These are phyloP conservation scores for Flammula alnicola DNA, from an alignment of 1,284 basidiomycete species.

Conservation along the genomic window DNA sequence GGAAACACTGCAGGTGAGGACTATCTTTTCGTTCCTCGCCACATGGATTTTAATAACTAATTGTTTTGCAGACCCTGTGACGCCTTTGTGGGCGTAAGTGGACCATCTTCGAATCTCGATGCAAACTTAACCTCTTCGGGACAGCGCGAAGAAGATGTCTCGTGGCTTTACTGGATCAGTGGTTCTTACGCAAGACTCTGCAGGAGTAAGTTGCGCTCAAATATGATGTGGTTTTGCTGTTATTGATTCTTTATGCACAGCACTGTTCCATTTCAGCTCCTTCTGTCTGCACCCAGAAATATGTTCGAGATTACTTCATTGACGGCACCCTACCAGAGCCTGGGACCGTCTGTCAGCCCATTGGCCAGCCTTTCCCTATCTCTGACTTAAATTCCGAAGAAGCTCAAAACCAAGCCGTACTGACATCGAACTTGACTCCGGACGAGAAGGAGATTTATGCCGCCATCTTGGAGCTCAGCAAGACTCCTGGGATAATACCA, in stretches of 20 bases:
- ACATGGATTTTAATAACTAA: neutral
- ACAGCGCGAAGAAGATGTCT: slow-evolving; percentile 46
- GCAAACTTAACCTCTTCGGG: too few relatives aligned
- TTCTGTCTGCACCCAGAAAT: slow-evolving; percentile 46
- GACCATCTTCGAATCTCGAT: neutral
- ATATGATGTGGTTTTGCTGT: neutral
- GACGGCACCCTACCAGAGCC: slow-evolving; percentile 44
- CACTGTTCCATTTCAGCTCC: slow-evolving; percentile 46
- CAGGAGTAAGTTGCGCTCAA: slow-evolving; percentile 37
- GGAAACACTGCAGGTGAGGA: slow-evolving; percentile 43
- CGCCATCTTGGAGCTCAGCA: slow-evolving; percentile 1
- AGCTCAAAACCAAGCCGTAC: neutral
- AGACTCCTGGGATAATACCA: neutral
- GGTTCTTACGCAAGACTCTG: slow-evolving; percentile 44
- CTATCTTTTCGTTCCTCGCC: neutral
- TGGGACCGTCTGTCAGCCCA: slow-evolving; percentile 42
- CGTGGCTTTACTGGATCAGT: slow-evolving; percentile 37
- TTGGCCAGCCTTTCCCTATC: slow-evolving; percentile 6
- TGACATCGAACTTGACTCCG: neutral
- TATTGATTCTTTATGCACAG: slow-evolving; percentile 24
- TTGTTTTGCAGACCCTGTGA: slow-evolving; percentile 40
- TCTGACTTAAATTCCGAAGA: neutral
- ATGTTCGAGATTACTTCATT: slow-evolving; percentile 45
- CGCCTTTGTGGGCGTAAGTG: slow-evolving; percentile 29
- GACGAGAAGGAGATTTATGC: slow-evolving; percentile 8